These are phyloP conservation scores for Aspergillus homomorphus DNA, from an alignment of 495 filamentous ascomycete genomes.

Conservation along the genomic window DNA sequence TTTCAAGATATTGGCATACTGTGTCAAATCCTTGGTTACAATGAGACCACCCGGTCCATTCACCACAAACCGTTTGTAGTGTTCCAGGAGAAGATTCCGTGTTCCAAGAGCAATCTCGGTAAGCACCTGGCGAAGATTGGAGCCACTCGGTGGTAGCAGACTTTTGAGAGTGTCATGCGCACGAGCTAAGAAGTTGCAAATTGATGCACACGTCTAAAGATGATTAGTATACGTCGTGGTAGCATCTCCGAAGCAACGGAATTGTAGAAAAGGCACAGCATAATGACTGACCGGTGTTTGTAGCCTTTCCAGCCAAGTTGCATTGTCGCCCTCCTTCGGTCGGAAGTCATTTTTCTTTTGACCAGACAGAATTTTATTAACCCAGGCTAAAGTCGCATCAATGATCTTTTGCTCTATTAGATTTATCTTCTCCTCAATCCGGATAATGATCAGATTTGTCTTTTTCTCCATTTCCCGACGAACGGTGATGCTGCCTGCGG, in stretches of 20 bases:
- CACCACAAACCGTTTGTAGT: constrained; percentile 90
- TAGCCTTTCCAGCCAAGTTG: constrained; percentile 69
- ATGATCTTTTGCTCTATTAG: constrained; percentile 81
- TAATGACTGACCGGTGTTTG: constrained; percentile 62
- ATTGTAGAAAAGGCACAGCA: not conserved
- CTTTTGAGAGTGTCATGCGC: constrained; percentile 57
- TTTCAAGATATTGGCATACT: constrained; percentile 78
- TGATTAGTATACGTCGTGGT: not conserved
- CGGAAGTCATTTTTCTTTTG: constrained; percentile 94
- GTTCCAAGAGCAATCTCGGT: constrained; percentile 83
- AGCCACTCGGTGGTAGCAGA: constrained; percentile 66
- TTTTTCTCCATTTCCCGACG: constrained; percentile 88
- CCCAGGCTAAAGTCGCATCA: constrained; percentile 78
- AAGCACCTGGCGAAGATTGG: constrained; percentile 72
- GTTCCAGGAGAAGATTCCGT: constrained; percentile 74
- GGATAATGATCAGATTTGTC: constrained; percentile 64
- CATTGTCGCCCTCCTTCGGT: constrained; percentile 78
- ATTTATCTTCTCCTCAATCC: constrained; percentile 87
- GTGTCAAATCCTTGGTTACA: constrained; percentile 92
- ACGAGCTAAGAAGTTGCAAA: constrained; percentile 71
- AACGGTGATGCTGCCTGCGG: constrained; percentile 81
- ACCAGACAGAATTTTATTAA: constrained; percentile 64
- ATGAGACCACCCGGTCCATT: constrained; percentile 89
- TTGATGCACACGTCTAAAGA: constrained; percentile 65
- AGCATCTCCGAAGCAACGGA: not conserved